Base-by-base conservation (phyloP, 495 filamentous ascomycete species). In the Aspergillus diversus region DNA sequence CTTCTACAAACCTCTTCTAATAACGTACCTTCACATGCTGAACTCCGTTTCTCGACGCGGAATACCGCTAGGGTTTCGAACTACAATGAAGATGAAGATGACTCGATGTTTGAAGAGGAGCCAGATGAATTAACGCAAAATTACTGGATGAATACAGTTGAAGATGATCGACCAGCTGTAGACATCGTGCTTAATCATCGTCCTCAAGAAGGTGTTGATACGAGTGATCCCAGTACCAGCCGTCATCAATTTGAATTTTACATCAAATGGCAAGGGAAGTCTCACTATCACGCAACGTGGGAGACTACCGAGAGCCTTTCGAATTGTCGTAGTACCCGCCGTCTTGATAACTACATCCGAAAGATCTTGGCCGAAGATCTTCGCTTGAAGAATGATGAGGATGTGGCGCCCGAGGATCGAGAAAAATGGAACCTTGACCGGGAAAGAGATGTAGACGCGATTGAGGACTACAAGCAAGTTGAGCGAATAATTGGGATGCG, bases 211-310 rank as follows among this genome's bases (percentile, higher is more conserved):
- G 92, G 83, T 50, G 80, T 84, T 32, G 81, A 87, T 77, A 75
- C 86, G 34, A 73, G 77, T 32, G 77, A 82, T 21, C 69, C 74
- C n/a, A 80, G 87, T 57, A 63, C 85, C 43, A 83, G 82, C 21
- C 90, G 90, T 63, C 85, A 92, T 57, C 90, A 97, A 67, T 97
- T 92, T 64, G 90, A 97, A 62, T 99, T 92, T 73, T 92, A 89
- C 71, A 93, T 99, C 68, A 99, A 99, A 81, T 99, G 95, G 95
- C 92, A 97, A 75, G 90, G 86, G 63, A 90, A 92, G 75, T 96
- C 95, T 27, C 91, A 98, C 73, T 91, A 92, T 66, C 95, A 99
- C 79, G 88, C 93, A 33, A 95, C 94, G 3, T 98, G 96, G 96
- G 92, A 97, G 74, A 86, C 86, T 0, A 86, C 88, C 27, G 88